Percentiles rank a stretch among this genome's conserved stretches.
Conservation (phyloP, 208 protist species). For the Leishmania martiniquensis region DNA sequence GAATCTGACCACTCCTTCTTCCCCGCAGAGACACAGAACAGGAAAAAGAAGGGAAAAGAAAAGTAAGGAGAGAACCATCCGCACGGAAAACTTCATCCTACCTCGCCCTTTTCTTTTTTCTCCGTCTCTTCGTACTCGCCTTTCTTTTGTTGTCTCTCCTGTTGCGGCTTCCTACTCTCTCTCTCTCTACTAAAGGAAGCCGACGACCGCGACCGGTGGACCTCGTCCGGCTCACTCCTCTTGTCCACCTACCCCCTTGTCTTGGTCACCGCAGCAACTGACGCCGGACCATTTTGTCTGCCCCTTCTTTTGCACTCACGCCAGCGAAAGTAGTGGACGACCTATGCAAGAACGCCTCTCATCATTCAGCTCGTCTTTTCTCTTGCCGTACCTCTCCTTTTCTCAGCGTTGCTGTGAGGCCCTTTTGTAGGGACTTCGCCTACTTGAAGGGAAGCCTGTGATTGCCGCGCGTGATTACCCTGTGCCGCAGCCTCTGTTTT, state of each 20-base stretch:
- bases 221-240: background rate
- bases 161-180: background rate
- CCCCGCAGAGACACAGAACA: background rate
- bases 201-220: background rate
- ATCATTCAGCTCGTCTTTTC: background rate
- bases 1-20: background rate
- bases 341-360: background rate
- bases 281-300: background rate
- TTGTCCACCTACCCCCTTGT: background rate
- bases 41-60: no score
- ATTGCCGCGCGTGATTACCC: background rate
- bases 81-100: background rate
- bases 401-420: background rate
- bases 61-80: background rate
- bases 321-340: background rate
- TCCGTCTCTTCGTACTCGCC: background rate
- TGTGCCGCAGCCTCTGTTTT: background rate
- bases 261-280: background rate
- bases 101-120: no score
- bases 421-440: background rate
- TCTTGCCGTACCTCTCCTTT: background rate
- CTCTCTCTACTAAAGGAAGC: background rate
- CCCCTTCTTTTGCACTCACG: background rate
- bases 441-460: background rate
- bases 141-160: constrained; percentile 2